Conservation (phyloP, 352 stramenopile genomes). For the Halophytophthora polymorphica region DNA sequence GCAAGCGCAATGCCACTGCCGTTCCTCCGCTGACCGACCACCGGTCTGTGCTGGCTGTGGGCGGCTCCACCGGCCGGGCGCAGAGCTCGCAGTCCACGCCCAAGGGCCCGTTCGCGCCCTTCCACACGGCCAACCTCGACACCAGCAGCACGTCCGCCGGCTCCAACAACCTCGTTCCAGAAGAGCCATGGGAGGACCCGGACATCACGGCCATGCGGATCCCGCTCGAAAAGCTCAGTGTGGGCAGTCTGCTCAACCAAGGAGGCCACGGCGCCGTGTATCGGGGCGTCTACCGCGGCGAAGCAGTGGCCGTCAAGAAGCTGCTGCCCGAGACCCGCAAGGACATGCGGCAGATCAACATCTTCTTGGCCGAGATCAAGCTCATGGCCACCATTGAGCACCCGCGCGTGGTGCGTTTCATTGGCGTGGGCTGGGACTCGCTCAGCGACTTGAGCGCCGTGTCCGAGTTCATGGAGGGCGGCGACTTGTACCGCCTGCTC, state of each 20-base stretch:
- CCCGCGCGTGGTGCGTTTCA: constrained; percentile 15
- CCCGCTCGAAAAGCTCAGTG: constrained; percentile 8
- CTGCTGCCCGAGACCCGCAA: constrained; percentile 6
- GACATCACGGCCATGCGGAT: constrained; percentile 6
- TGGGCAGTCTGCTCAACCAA: constrained; percentile 1
- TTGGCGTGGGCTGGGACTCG: constrained; percentile 27
- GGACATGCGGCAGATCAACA: constrained; percentile 11
- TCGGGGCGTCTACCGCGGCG: constrained; percentile 10
- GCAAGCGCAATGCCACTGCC: no score
- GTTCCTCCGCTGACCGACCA: no score
- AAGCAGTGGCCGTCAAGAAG: constrained; percentile 20
- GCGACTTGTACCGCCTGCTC: constrained; percentile 13
- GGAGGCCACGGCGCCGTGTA: constrained; percentile 28
- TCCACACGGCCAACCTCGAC: not conserved
- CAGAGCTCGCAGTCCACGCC: no score
- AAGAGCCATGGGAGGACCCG: constrained; percentile 2
- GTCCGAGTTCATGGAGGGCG: constrained; percentile 24
- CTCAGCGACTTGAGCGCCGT: constrained; percentile 20
- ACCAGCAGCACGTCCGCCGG: not conserved
- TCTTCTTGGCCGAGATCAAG: constrained; percentile 20
- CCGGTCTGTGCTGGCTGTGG: no score
- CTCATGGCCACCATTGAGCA: constrained; percentile 18
- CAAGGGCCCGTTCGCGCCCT: not conserved
- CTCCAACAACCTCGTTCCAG: not conserved
- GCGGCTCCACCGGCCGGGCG: no score